These are phyloP conservation scores for Jimgerdemannia lactiflua DNA, from an alignment of 192 early-diverging fungal genomes.

Conservation along the genomic window DNA sequence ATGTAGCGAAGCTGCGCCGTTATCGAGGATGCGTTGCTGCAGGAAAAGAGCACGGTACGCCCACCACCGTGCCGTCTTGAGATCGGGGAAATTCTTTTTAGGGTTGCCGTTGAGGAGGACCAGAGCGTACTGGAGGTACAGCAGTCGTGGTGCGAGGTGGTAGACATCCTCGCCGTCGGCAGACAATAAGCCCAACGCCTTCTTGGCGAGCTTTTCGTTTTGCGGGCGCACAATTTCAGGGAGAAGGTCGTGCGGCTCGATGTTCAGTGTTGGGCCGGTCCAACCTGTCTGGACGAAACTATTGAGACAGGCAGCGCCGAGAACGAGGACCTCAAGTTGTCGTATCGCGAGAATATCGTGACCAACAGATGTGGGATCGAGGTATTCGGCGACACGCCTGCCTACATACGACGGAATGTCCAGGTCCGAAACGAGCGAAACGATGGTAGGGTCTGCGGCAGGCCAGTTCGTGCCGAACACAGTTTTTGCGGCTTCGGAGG, in stretches of 20 bases:
- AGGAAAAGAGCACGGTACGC: constrained; percentile 64
- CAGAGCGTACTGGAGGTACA: constrained; percentile 66
- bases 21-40: constrained; percentile 70
- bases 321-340: constrained; percentile 39
- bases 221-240: constrained; percentile 39
- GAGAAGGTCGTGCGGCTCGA: constrained; percentile 58
- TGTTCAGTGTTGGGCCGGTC: constrained; percentile 78
- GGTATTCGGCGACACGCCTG: constrained; percentile 30
- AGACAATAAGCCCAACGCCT: constrained; percentile 50
- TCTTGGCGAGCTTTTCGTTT: constrained; percentile 36
- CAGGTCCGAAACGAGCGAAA: constrained; percentile 27
- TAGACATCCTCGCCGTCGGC: constrained; percentile 87
- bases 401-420: constrained; percentile 38
- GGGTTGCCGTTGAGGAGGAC: constrained; percentile 58
- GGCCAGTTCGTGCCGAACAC: constrained; percentile 51
- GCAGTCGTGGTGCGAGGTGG: constrained; percentile 64
- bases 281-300: constrained; percentile 84
- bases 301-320: constrained; percentile 72
- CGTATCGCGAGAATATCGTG: constrained; percentile 10
- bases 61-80: constrained; percentile 70
- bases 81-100: constrained; percentile 15
- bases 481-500: constrained; percentile 30
- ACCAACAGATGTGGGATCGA: constrained; percentile 11
- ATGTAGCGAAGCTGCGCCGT: constrained; percentile 57
- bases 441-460: constrained; percentile 12